Base-by-base conservation (phyloP, 1,284 basidiomycete species). In the Lentinula novae-zelandiae region DNA sequence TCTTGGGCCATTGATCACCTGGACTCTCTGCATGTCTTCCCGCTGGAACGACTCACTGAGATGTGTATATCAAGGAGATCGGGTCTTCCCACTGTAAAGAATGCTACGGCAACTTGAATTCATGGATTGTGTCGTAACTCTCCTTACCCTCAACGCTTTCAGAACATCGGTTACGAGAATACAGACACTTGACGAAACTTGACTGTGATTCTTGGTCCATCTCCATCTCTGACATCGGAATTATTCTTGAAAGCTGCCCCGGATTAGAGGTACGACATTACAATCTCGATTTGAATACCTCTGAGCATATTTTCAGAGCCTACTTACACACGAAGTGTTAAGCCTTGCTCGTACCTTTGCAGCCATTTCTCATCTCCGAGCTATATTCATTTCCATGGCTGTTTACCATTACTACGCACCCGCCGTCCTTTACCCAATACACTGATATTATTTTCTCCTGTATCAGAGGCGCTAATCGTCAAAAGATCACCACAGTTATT, bases 1-100 rank as follows among this genome's bases (percentile, higher is more conserved):
- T 75, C 74, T 27, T 76, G 75, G 75, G 70, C 71, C 31, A 67
- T 70, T n/a, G 75, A 77, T 66, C 75, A 76, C 64, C 63, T 76
- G 27, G 61, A 66, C 33, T 77, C 75, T 7, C 61, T 77, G n/a
- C 60, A 70, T 27, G 64, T 66, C 17, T 60, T 75, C 40, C 67
- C 74, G 33, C 61, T 75, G 17, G 54, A 66, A 12, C 60, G 61
- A 2, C 65, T 77, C 7, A 61, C 60, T 5, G 63, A 63, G 42
- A 62, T 77, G 39, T 67, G 68, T 40, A 64, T 77, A 31, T 60
- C 67, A 15, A 69, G 74, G 31, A 64, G 65, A 42, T 65, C 71
- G 39, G 57, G 63, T 36, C 63, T 65, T 5, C 68, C 69, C 22
- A 63, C 65, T 2, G 52, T 68, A 10, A 57, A 66, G 31, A 60